Base-by-base conservation (phyloP, 1,284 basidiomycete genomes). In the Melampsora abietis-canadensis region DNA sequence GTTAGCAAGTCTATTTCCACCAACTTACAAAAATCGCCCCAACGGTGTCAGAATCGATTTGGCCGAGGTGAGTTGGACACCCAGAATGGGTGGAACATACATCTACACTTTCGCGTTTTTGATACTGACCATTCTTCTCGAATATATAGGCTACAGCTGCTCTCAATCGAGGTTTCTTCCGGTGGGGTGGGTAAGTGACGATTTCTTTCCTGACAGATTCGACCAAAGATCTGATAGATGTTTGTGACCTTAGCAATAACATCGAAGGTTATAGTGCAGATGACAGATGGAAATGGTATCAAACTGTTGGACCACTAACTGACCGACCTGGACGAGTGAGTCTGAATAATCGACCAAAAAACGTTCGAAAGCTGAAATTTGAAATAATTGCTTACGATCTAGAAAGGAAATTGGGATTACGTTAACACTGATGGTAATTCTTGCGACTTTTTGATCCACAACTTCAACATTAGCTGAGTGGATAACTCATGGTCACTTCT, bases 41-140 rank as follows among this genome's bases (percentile, higher is more conserved):
- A 61, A 61, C 34, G 27, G 60, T 37, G 60, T 61, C 6, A n/a
- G 60, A 31, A 61, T 19, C 6, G 60, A 61, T 61, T 31, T 61
- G 31, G 60, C 27, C 8, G 27, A 61, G 60, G 51, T 54, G 7
- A 54, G 51, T 54, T 5, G 51, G 21, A 3, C n/a, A 54, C 8
- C 19, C 7, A n/a, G 51, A 54, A 12, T 54, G 51, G 14, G 48
- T 15, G 17, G 6, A 19, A 51, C 5, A 15, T 19, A 21, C n/a
- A 8, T 54, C 14, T 21, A 21, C 4, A 8, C 4, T 27, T n/a
- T 27, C 51, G 19, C 27, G 8, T 27, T 21, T 7, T 21, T 54
- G n/a, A 27, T 21, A 8, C 10, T 27, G 51, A 12, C 19, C 8
- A 54, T 54, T 27, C 4, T 27, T 54, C 19, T n/a, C 27, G 2